Evolutionary conservation across 2,329 filamentous ascomycete genomes (phyloP).

Genomic region (Fusarium algeriense): DNA sequence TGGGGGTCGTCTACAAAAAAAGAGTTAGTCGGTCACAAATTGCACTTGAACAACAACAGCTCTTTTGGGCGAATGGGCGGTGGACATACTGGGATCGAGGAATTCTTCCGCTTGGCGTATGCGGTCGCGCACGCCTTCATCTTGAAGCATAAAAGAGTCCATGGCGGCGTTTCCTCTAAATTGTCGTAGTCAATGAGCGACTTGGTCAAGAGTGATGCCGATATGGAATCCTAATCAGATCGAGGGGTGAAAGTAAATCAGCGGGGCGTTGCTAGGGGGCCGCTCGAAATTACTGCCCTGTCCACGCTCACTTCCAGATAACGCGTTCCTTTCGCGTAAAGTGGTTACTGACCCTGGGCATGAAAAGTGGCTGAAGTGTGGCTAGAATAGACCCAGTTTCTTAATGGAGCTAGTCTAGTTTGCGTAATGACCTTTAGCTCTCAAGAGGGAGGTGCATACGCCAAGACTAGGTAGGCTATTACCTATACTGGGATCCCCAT

Average conservation of each 20-base stretch:
- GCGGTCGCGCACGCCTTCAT: conserved; percentile 86
- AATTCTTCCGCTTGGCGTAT: conserved; percentile 92
- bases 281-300: conserved; percentile 28
- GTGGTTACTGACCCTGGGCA: conserved; percentile 23
- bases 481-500: not conserved
- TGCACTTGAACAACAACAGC: not conserved
- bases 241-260: conserved; percentile 34
- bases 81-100: conserved; percentile 83
- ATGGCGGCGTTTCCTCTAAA: conserved; percentile 59
- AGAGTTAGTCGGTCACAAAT: conserved; percentile 23
- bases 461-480: not conserved
- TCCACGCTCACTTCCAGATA: conserved; percentile 19
- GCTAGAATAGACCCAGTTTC: not conserved
- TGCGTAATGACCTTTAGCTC: conserved; percentile 28
- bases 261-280: conserved; percentile 36
- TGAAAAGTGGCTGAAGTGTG: conserved; percentile 20
- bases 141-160: conserved; percentile 81
- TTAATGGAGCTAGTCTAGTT: conserved; percentile 20
- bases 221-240: conserved; percentile 15
- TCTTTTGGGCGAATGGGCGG: not conserved
- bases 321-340: conserved; percentile 48
- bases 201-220: conserved; percentile 16
- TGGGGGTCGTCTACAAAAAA: conserved; percentile 61
- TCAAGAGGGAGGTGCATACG: conserved; percentile 2
- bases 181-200: conserved; percentile 21